Conservation (phyloP, 148 eudicot species). For the Talinum fruticosum region DNA sequence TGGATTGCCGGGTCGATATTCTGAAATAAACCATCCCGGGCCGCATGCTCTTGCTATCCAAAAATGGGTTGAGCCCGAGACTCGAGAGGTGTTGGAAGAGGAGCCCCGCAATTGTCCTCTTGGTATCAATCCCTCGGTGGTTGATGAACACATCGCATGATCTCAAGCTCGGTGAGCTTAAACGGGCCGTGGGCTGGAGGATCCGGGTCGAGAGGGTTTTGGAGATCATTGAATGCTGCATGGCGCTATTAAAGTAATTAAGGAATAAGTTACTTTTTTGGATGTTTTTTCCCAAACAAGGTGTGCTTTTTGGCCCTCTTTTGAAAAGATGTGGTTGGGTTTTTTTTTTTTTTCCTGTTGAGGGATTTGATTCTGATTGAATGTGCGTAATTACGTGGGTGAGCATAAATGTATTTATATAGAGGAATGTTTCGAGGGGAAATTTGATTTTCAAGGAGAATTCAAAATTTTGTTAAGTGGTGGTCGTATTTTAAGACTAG, state of each 20-base stretch:
- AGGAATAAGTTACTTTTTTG: neutral
- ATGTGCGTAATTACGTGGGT: neutral
- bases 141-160: slow-evolving; percentile 58
- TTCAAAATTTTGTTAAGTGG: neutral
- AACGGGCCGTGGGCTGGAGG: neutral
- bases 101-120: slow-evolving; percentile 52
- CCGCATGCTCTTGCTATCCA: slow-evolving; percentile 61
- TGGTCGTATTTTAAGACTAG: slow-evolving; percentile 18
- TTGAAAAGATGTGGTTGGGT: too few relatives aligned
- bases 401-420: neutral
- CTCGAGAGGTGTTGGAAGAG: slow-evolving; percentile 38
- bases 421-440: neutral
- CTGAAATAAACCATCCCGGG: slow-evolving; percentile 53
- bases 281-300: too few relatives aligned
- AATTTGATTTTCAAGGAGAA: slow-evolving; percentile 15
- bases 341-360: neutral
- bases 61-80: slow-evolving; percentile 44
- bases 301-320: neutral
- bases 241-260: slow-evolving; percentile 2
- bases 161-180: neutral
- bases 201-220: slow-evolving; percentile 8
- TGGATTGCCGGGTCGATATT: slow-evolving; percentile 41
- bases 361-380: neutral
- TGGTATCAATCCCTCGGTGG: slow-evolving; percentile 63
- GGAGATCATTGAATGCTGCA: slow-evolving; percentile 29